These are phyloP conservation scores for Pseudocercospora musae DNA, from an alignment of 2,329 filamentous ascomycete genomes.

Conservation along the genomic window DNA sequence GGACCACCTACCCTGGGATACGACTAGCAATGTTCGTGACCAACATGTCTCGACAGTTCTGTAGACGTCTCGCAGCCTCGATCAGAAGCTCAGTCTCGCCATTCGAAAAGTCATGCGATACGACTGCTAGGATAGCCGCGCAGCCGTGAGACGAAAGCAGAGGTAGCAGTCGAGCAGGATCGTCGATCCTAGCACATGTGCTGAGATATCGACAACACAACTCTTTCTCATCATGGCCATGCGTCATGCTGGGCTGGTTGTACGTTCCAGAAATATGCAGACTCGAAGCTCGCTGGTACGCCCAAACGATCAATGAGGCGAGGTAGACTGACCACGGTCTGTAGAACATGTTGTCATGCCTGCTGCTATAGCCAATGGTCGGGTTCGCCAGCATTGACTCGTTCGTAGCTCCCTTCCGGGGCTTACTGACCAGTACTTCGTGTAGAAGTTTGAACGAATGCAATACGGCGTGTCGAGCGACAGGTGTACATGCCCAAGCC, in stretches of 20 bases:
- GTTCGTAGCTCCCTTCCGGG: slow-evolving; percentile 16
- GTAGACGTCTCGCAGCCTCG: slow-evolving; percentile 75
- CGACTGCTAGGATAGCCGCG: slow-evolving; percentile 71
- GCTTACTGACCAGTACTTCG: slow-evolving; percentile 65
- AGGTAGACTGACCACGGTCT: slow-evolving; percentile 93
- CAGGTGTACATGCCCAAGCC: slow-evolving; percentile 79
- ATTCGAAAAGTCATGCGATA: slow-evolving; percentile 74
- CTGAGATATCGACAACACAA: slow-evolving; percentile 21
- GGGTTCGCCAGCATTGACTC: slow-evolving; percentile 35
- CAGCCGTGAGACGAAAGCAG: slow-evolving; percentile 75
- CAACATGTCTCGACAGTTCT: slow-evolving; percentile 58
- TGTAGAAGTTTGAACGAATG: slow-evolving; percentile 84
- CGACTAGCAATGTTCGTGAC: not conserved
- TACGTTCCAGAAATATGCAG: slow-evolving; percentile 12
- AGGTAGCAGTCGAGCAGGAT: slow-evolving; percentile 72
- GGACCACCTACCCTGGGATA: not conserved
- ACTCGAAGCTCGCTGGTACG: slow-evolving; percentile 70
- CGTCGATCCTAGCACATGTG: slow-evolving; percentile 44
- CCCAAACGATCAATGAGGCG: slow-evolving; percentile 85
- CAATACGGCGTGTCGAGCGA: slow-evolving; percentile 81
- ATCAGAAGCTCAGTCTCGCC: slow-evolving; percentile 86
- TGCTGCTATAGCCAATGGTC: slow-evolving; percentile 62
- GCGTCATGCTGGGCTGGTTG: slow-evolving; percentile 60
- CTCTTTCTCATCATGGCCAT: slow-evolving; percentile 29
- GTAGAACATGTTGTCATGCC: slow-evolving; percentile 82